Evolutionary conservation across 805 yeast species (phyloP).

Genomic region (Candida dendrica): DNA sequence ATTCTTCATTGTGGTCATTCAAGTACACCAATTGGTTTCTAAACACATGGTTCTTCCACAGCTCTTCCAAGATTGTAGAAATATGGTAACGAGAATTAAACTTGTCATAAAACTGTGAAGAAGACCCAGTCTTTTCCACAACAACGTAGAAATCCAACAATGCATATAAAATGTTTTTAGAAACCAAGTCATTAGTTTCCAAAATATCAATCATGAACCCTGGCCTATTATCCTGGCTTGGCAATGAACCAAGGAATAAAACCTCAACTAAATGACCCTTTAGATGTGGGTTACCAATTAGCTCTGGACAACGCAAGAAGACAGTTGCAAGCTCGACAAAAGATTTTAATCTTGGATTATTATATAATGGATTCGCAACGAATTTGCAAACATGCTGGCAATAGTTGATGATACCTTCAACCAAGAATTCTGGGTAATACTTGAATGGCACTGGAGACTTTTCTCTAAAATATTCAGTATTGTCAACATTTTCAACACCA

Average conservation of each 20-base stretch:
- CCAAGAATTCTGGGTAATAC: constrained; percentile 75
- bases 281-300: constrained; percentile 88
- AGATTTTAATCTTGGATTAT: constrained; percentile 42
- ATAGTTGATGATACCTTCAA: constrained; percentile 77
- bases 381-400: constrained; percentile 54
- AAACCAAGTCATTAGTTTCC: constrained; percentile 54
- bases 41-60: constrained; percentile 73
- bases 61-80: constrained; percentile 70
- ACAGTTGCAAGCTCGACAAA: constrained; percentile 69
- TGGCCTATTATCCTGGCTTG: constrained; percentile 44
- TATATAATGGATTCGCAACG: constrained; percentile 48
- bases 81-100: constrained; percentile 86
- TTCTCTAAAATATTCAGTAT: constrained; percentile 60
- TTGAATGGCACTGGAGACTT: constrained; percentile 72
- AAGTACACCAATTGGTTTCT: constrained; percentile 62
- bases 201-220: constrained; percentile 72
- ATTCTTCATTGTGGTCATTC: constrained; percentile 63
- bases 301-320: constrained; percentile 75
- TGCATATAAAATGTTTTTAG: constrained; percentile 67
- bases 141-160: constrained; percentile 86
- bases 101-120: constrained; percentile 92
- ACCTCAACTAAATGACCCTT: constrained; percentile 80
- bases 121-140: constrained; percentile 93
- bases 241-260: constrained; percentile 66
- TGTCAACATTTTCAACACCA: constrained; percentile 63